Base-by-base conservation (phyloP, 2,329 filamentous ascomycete genomes). In the Coleophoma eucalyptorum region DNA sequence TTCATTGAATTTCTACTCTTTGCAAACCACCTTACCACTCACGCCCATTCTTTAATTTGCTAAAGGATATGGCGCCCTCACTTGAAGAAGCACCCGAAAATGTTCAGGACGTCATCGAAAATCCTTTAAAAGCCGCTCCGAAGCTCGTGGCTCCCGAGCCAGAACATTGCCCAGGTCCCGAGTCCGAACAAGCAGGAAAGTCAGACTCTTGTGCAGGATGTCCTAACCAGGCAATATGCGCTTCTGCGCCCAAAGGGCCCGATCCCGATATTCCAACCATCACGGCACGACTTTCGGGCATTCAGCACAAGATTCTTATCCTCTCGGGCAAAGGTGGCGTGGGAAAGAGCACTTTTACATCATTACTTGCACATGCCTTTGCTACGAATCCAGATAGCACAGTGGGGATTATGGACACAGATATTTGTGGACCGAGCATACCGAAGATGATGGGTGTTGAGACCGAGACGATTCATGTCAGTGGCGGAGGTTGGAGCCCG, bases 371-470 rank as follows among this genome's bases (percentile, higher is more conserved):
- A 2, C 90, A 96, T 66, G 92, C 89, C 1, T 95, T 99, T 62
- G 90, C 94, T 1, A 81, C 83, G 13, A 90, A 95, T 67, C 83
- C 86, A 0, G 82, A 86, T 43, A 86, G 76, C 50, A 90, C 83
- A 1, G 89, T 99, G 26, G 94, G 93, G 18, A 86, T 99, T 61
- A 97, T 97, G 90, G 94, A 99, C 70, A 95, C 94, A 6, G 94
- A 99, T 69, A 96, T 99, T 55, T 97, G 91, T 71, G 94, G 94
- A 0, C 94, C 94, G 1, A 90, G 85, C 57, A 97, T 99, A 62
- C 94, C 94, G 18, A 97, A 97, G 74, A 97, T 99, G 93, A 92
- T 99, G 86, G 94, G 94, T 33, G 93, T 97, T 1, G 92, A 97
- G 69, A 75, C 83, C 21, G 93, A 99, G 72, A 96, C 89, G 1